These are phyloP conservation scores for Spiromastix sp. DNA, from an alignment of 2,329 filamentous ascomycete genomes.

Conservation along the genomic window DNA sequence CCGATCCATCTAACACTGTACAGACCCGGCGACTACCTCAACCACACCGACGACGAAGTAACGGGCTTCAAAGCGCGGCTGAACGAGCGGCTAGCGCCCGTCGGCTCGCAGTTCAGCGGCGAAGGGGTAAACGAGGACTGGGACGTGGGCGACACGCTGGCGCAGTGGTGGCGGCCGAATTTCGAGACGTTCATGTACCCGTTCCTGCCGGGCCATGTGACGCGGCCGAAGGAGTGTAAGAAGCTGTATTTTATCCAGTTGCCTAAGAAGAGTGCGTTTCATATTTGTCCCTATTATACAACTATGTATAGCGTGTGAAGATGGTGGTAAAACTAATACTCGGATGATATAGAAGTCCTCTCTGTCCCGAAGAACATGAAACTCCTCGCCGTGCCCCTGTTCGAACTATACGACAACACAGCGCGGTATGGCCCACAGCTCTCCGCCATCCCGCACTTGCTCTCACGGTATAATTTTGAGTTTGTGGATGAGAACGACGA, in stretches of 20 bases:
- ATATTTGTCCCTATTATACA: not conserved
- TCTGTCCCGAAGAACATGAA: conserved; percentile 99
- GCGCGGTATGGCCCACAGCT: conserved; percentile 90
- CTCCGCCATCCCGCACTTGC: conserved; percentile 86
- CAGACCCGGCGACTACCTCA: conserved; percentile 84
- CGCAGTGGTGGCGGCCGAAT: conserved; percentile 98
- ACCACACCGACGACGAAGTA: conserved; percentile 76
- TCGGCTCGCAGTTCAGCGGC: conserved; percentile 69
- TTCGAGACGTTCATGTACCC: conserved; percentile 99
- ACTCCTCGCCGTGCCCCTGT: conserved; percentile 87
- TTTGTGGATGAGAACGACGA: conserved; percentile 91
- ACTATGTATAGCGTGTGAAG: not conserved
- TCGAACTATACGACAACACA: conserved; percentile 97
- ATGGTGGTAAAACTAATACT: conserved; percentile 1
- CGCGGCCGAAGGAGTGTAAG: conserved; percentile 96
- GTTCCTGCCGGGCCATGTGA: conserved; percentile 92
- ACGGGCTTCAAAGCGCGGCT: conserved; percentile 88
- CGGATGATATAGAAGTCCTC: conserved; percentile 60
- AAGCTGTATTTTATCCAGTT: conserved; percentile 97
- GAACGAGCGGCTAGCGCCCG: conserved; percentile 86
- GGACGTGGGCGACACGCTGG: conserved; percentile 88
- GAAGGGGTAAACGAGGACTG: conserved; percentile 87
- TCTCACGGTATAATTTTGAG: conserved; percentile 94
- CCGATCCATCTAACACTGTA: not conserved
- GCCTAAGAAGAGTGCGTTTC: conserved; percentile 71